Percentiles rank a stretch among this genome's conserved stretches.
These are phyloP conservation scores for Penicillium sp. DNA, from an alignment of 2,329 filamentous ascomycete genomes.

Conservation along the genomic window DNA sequence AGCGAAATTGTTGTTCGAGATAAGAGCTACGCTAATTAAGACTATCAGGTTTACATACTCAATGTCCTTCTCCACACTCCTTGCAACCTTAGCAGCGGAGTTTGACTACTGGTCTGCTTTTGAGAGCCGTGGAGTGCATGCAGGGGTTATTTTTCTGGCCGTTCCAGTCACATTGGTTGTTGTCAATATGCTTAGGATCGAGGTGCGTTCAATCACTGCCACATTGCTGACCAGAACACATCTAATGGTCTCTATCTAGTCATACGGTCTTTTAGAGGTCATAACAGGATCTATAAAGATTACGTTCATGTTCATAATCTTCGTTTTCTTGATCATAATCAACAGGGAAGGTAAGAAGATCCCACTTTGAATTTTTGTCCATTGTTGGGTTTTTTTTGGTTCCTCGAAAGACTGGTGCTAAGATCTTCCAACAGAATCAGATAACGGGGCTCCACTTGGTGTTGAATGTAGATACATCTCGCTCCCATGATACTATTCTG, in stretches of 20 bases:
- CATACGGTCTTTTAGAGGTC: slow-evolving; percentile 24
- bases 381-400: not conserved
- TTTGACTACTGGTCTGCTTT: slow-evolving; percentile 27
- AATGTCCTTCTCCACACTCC: slow-evolving; percentile 28
- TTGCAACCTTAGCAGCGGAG: slow-evolving; percentile 27
- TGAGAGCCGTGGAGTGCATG: slow-evolving; percentile 19
- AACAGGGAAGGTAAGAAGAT: slow-evolving; percentile 20
- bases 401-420: not conserved
- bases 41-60: slow-evolving; percentile 30
- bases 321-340: slow-evolving; percentile 20
- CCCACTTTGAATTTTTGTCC: not conserved
- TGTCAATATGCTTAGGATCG: slow-evolving; percentile 20
- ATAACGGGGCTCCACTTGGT: slow-evolving; percentile 8
- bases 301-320: slow-evolving; percentile 14
- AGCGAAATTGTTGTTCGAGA: not conserved
- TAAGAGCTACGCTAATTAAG: not conserved
- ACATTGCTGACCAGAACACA: not conserved
- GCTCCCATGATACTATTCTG: not conserved
- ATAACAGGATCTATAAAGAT: slow-evolving; percentile 24
- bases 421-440: not conserved
- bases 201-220: slow-evolving; percentile 6
- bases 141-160: slow-evolving; percentile 20
- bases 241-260: slow-evolving; percentile 3
- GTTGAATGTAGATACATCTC: slow-evolving; percentile 6
- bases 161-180: slow-evolving; percentile 22